phyloP scores from a whole-genome alignment of 2,329 filamentous ascomycete genomes.

The Metarhizium rileyi region DNA sequence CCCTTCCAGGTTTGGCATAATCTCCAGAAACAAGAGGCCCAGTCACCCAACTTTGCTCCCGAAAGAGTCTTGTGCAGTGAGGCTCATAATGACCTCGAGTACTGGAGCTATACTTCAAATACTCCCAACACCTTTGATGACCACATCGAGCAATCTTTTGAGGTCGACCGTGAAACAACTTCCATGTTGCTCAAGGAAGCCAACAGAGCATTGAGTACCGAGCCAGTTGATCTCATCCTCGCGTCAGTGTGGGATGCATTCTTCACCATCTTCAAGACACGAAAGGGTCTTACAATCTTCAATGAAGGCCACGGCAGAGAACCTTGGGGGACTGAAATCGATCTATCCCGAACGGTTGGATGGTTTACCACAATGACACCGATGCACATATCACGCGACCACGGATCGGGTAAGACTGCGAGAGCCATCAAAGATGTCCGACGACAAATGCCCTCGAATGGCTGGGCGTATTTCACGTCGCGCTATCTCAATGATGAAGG shows the following conservation, averaged over 20 bases:
- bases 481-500: constrained; percentile 1
- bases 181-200: neutral
- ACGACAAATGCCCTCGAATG: constrained; percentile 1
- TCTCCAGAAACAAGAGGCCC: neutral
- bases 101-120: neutral
- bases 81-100: neutral
- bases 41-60: neutral
- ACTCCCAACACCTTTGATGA: constrained; percentile 2
- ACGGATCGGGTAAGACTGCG: neutral
- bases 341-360: constrained; percentile 25
- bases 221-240: constrained; percentile 23
- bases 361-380: constrained; percentile 26
- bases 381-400: neutral
- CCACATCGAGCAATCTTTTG: constrained; percentile 3
- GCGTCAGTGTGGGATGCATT: constrained; percentile 21
- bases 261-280: constrained; percentile 16
- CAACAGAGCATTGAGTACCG: constrained; percentile 12
- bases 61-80: neutral
- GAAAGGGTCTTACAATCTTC: constrained; percentile 19
- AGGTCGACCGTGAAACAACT: neutral
- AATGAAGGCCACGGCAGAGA: constrained; percentile 11
- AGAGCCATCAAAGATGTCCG: constrained; percentile 1
- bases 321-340: constrained; percentile 16
- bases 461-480: constrained; percentile 4
- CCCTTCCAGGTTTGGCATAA: constrained; percentile 27